A percentile compares a stretch with the other conserved stretches of the same genome.
Evolutionary conservation across 441 rosid genomes (phyloP).

Genomic region (Biscutella laevigata): DNA sequence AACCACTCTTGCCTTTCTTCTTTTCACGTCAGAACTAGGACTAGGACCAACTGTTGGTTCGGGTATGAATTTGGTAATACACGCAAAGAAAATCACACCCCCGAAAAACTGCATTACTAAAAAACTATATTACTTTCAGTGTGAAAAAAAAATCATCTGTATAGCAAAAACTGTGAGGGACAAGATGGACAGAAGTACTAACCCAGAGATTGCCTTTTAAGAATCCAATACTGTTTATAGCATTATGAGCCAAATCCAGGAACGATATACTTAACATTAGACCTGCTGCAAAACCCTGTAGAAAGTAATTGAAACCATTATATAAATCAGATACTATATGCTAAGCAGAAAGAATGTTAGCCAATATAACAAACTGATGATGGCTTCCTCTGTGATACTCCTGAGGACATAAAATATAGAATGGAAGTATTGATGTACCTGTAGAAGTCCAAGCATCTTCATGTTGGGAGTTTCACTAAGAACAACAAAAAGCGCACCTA

Average conservation of each 20-base stretch:
- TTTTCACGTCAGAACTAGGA: conserved; percentile 52
- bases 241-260: conserved; percentile 95
- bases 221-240: conserved; percentile 92
- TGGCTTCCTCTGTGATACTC: not conserved
- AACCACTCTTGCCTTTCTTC: conserved; percentile 50
- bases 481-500: conserved; percentile 89
- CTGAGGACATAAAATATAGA: not conserved
- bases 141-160: conserved; percentile 6
- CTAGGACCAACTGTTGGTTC: conserved; percentile 67
- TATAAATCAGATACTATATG: too few relatives aligned
- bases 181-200: conserved; percentile 27
- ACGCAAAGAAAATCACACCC: conserved; percentile 87
- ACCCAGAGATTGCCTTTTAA: conserved; percentile 96
- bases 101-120: conserved; percentile 67
- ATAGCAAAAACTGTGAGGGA: conserved; percentile 11
- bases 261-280: conserved; percentile 96
- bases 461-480: conserved; percentile 70
- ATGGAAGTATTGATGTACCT: conserved; percentile 35
- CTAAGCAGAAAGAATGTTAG: too few relatives aligned
- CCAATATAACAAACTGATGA: not conserved
- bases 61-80: conserved; percentile 79
- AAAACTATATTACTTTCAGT: conserved; percentile 28
- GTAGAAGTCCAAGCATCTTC: conserved; percentile 95
- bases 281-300: conserved; percentile 98
- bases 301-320: conserved; percentile 22